Percentiles rank a stretch among this genome's conserved stretches.
Evolutionary conservation across 768 basidiomycete genomes (phyloP).

Genomic region (Macrolepiota fuliginosa): DNA sequence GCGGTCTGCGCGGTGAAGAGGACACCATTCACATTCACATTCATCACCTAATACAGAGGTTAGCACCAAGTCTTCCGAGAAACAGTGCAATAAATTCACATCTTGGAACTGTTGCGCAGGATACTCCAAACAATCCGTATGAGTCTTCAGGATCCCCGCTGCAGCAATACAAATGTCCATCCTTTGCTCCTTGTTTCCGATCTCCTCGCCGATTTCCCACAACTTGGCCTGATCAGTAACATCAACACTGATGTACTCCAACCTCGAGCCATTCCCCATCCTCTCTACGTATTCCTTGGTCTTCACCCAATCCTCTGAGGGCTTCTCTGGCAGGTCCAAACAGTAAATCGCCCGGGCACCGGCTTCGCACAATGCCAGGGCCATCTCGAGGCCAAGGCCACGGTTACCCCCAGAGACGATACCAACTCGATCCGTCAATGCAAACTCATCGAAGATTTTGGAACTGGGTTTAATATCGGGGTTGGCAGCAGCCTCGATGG

Average conservation of each 20-base stretch:
- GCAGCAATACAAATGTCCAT: constrained; percentile 79
- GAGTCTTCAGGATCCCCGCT: constrained; percentile 63
- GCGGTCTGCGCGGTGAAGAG: constrained; percentile 65
- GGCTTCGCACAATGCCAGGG: constrained; percentile 67
- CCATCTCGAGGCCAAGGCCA: constrained; percentile 84
- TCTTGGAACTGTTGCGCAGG: constrained; percentile 62
- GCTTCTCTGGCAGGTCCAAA: constrained; percentile 54
- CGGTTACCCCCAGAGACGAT: constrained; percentile 65
- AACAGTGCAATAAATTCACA: constrained; percentile 29
- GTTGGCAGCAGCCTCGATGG: constrained; percentile 40
- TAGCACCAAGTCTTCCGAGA: not conserved
- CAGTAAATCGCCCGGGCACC: constrained; percentile 72
- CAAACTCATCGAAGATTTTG: constrained; percentile 62
- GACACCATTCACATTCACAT: constrained; percentile 66
- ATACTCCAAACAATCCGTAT: constrained; percentile 66
- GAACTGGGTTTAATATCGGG: constrained; percentile 31
- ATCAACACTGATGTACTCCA: constrained; percentile 64
- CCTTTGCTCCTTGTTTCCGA: constrained; percentile 65
- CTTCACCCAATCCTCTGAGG: constrained; percentile 56
- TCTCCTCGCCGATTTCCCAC: constrained; percentile 55
- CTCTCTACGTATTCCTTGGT: constrained; percentile 50
- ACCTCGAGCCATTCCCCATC: constrained; percentile 37
- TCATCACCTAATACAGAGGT: constrained; percentile 46
- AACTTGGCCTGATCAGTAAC: constrained; percentile 61
- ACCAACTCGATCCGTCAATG: constrained; percentile 53